A percentile compares a stretch with the other conserved stretches of the same genome.
Conservation (phyloP, 305 asterid genomes). For the Stenogyne calaminthoides region DNA sequence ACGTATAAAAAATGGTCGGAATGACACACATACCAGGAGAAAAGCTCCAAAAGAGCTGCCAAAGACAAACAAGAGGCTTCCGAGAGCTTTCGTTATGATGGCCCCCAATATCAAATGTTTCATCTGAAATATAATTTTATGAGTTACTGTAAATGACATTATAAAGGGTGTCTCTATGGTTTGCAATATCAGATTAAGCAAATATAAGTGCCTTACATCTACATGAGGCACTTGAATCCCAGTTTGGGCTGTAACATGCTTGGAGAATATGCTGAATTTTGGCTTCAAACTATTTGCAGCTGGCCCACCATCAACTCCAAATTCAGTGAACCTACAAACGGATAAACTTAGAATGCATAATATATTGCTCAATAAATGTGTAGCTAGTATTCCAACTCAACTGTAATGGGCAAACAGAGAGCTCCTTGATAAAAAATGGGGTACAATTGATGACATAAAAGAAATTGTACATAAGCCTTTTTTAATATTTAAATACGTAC, state of each 20-base stretch:
- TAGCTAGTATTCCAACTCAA: neutral
- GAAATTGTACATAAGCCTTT: no score
- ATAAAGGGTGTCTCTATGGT: neutral
- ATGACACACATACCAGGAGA: conserved; percentile 59
- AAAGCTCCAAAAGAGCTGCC: conserved; percentile 83
- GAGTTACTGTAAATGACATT: conserved; percentile 18
- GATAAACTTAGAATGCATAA: neutral
- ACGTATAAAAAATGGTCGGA: neutral
- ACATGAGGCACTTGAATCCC: conserved; percentile 62
- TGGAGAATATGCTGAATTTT: conserved; percentile 63
- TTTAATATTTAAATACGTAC: no score
- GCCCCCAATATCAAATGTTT: conserved; percentile 72
- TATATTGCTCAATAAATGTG: neutral
- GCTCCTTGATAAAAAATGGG: neutral
- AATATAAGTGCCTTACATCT: conserved; percentile 51
- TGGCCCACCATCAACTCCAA: conserved; percentile 84
- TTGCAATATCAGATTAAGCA: conserved; percentile 6
- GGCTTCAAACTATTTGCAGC: conserved; percentile 65
- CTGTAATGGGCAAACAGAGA: conserved; percentile 7
- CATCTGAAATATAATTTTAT: conserved; percentile 44
- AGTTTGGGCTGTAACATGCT: conserved; percentile 58
- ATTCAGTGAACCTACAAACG: conserved; percentile 61
- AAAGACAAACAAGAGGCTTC: conserved; percentile 77
- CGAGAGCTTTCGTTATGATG: conserved; percentile 64
- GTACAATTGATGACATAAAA: no score